Evolutionary conservation across 2,329 filamentous ascomycete genomes (phyloP).

Genomic region (Penicillium digitatum): DNA sequence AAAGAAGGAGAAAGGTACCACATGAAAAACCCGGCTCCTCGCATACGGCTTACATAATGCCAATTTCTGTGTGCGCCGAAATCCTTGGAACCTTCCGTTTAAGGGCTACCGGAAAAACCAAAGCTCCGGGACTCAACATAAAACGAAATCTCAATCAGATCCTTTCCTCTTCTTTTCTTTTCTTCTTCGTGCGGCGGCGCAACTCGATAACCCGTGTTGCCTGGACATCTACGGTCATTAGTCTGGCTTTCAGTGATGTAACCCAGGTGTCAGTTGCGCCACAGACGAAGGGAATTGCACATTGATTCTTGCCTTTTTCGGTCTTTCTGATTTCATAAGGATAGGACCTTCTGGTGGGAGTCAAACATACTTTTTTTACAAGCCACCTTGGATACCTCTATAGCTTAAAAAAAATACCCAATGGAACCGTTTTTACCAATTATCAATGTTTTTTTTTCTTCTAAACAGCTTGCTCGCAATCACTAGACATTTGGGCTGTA

Average conservation of each 20-base stretch:
- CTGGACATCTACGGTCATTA: slow-evolving; percentile 54
- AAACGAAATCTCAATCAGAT: slow-evolving; percentile 17
- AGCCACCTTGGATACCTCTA: no score
- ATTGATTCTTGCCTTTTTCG: slow-evolving; percentile 53
- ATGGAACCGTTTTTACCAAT: no score
- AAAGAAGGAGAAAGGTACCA: slow-evolving; percentile 6
- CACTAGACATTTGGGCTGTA: not conserved
- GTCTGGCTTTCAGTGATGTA: slow-evolving; percentile 44
- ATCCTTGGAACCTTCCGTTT: not conserved
- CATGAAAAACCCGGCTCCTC: slow-evolving; percentile 9
- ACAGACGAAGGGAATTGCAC: slow-evolving; percentile 79
- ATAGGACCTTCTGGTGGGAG: slow-evolving; percentile 48
- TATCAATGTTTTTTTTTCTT: no score
- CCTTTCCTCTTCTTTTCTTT: slow-evolving; percentile 48
- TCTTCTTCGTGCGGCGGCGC: slow-evolving; percentile 77
- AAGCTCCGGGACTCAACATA: slow-evolving; percentile 10
- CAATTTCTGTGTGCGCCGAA: slow-evolving; percentile 2
- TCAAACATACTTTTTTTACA: slow-evolving; percentile 51
- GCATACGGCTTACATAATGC: slow-evolving; percentile 16
- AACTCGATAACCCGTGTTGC: slow-evolving; percentile 74
- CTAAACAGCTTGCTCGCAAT: not conserved
- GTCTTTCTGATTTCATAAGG: slow-evolving; percentile 42
- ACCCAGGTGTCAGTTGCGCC: slow-evolving; percentile 73
- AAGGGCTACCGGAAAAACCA: slow-evolving; percentile 9
- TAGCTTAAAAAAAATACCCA: no score